Evolutionary conservation across 352 stramenopile species (phyloP).

Genomic region (Globisporangium cylindrosporum): DNA sequence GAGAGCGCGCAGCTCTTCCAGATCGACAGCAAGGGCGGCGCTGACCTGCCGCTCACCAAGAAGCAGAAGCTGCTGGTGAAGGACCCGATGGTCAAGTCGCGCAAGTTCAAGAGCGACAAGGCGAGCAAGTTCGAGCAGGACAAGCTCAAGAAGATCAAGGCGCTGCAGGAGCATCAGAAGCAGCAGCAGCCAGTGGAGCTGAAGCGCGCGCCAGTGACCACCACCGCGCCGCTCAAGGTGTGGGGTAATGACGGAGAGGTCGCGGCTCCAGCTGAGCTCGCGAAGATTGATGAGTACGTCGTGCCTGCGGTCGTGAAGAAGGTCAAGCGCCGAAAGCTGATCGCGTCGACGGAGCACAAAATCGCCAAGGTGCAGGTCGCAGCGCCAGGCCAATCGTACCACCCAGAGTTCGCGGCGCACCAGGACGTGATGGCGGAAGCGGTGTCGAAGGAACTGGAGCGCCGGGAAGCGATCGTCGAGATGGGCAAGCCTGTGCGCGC

Average conservation of each 20-base stretch:
- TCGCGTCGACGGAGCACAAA: constrained; percentile 63
- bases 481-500: constrained; percentile 41
- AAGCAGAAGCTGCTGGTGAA: constrained; percentile 69
- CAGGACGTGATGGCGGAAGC: constrained; percentile 78
- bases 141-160: constrained; percentile 57
- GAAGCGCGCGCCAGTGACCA: constrained; percentile 17
- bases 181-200: not conserved
- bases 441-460: constrained; percentile 65
- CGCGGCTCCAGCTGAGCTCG: constrained; percentile 32
- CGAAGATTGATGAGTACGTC: constrained; percentile 59
- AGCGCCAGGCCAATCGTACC: constrained; percentile 77
- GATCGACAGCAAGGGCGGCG: constrained; percentile 69
- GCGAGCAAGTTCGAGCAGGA: constrained; percentile 54
- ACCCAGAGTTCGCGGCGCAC: constrained; percentile 79
- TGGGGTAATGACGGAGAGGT: constrained; percentile 48
- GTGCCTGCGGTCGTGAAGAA: constrained; percentile 57
- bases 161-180: constrained; percentile 13
- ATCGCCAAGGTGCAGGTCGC: constrained; percentile 74
- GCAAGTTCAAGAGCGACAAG: constrained; percentile 67
- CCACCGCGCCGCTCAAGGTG: constrained; percentile 20
- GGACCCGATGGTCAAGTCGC: constrained; percentile 66
- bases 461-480: constrained; percentile 44
- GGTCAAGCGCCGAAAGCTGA: constrained; percentile 46
- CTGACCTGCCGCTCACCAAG: constrained; percentile 45
- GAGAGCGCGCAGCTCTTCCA: constrained; percentile 75